Evolutionary conservation across 257 asterid genomes (phyloP).

Genomic region (Avicennia marina): DNA sequence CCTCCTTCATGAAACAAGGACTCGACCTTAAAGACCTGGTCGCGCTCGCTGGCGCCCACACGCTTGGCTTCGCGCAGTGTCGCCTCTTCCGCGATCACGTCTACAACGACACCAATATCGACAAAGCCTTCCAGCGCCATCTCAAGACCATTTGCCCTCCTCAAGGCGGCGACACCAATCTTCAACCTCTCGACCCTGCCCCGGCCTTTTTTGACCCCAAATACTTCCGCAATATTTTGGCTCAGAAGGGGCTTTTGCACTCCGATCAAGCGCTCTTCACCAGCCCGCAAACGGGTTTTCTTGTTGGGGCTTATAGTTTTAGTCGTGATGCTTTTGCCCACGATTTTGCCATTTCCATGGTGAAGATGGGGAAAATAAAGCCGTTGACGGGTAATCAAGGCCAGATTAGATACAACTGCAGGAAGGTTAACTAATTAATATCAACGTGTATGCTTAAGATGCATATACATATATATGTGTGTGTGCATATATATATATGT

Average conservation of each 20-base stretch:
- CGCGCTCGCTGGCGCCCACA: slow-evolving; percentile 38
- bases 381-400: too few relatives aligned
- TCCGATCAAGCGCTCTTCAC: slow-evolving; percentile 37
- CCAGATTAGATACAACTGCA: slow-evolving; percentile 31
- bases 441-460: too few relatives aligned
- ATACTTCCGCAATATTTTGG: slow-evolving; percentile 25
- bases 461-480: too few relatives aligned
- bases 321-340: slow-evolving; percentile 14
- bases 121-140: slow-evolving; percentile 15
- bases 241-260: slow-evolving; percentile 28
- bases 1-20: too few relatives aligned
- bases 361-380: too few relatives aligned
- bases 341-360: too few relatives aligned
- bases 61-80: slow-evolving; percentile 36
- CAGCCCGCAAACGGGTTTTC: slow-evolving; percentile 25
- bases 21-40: too few relatives aligned
- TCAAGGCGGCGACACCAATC: slow-evolving; percentile 25
- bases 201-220: slow-evolving; percentile 26
- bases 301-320: slow-evolving; percentile 19
- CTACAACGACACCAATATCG: slow-evolving; percentile 25
- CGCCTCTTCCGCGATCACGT: slow-evolving; percentile 21
- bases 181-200: slow-evolving; percentile 23
- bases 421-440: slow-evolving; percentile 26
- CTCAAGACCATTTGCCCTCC: slow-evolving; percentile 24
- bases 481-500: too few relatives aligned